Percentiles rank a stretch among this genome's conserved stretches.
phyloP scores from a whole-genome alignment of 177 flowering plant species.

The Vitis hybrid region DNA sequence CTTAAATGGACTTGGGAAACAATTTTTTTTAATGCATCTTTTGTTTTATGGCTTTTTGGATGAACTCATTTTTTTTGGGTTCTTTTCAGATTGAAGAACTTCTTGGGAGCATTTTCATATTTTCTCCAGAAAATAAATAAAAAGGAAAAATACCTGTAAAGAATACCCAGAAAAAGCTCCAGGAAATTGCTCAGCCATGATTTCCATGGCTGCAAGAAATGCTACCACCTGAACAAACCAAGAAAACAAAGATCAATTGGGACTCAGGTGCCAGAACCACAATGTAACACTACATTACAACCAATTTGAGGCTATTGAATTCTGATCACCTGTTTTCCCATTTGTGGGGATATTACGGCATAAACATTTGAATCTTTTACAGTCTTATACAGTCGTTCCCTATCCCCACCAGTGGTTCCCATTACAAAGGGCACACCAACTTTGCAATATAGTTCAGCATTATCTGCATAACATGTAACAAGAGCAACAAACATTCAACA shows the following conservation, averaged over 20 bases:
- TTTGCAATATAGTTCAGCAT: slow-evolving; percentile 86
- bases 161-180: slow-evolving; percentile 90
- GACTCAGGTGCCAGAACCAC: background rate
- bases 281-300: background rate
- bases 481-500: background rate
- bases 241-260: slow-evolving; percentile 6
- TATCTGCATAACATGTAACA: slow-evolving; percentile 36
- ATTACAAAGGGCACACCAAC: slow-evolving; percentile 95
- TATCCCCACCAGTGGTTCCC: slow-evolving; percentile 98
- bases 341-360: slow-evolving; percentile 97
- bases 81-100: background rate
- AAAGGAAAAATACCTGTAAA: slow-evolving; percentile 48
- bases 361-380: slow-evolving; percentile 64
- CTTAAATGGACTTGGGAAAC: too few species aligned
- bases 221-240: slow-evolving; percentile 78
- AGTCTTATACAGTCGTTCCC: slow-evolving; percentile 65
- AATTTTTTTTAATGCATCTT: too few species aligned
- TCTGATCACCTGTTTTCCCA: slow-evolving; percentile 89
- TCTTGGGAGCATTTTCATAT: background rate
- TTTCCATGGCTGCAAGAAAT: slow-evolving; percentile 93
- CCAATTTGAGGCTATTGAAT: background rate
- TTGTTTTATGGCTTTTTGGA: too few species aligned
- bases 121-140: background rate
- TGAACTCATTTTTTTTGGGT: too few species aligned
- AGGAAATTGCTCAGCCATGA: slow-evolving; percentile 93